Base-by-base conservation (phyloP, 139 green algal genomes). In the Eudorina sp. region DNA sequence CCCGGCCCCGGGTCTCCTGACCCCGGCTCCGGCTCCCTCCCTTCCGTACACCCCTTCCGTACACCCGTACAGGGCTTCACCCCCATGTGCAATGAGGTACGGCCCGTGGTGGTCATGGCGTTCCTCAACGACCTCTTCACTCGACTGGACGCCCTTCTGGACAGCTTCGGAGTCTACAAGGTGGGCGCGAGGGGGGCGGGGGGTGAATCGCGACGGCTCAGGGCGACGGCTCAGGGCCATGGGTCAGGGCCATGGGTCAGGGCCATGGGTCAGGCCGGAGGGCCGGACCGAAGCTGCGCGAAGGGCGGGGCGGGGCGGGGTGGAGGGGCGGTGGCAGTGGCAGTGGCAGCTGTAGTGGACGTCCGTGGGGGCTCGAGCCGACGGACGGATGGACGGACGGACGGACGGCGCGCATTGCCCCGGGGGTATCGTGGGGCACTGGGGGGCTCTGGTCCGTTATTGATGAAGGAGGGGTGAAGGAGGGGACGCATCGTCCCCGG, bases 71-170 rank as follows among this genome's bases (percentile, higher is more conserved):
- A 83, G 75, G 75, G 75, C 48, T 83, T 83, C 75, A 83, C 75
- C 40, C 75, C 75, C 46, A 83, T 83, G 75, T 84, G 76, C 76
- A 84, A 70, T 19, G 21, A 70, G 53, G 36, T 84, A 1, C 51
- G 21, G 19, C 76, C 76, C 6, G 36, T 53, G 21, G 36, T 38
- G 21, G 53, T 84, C 19, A 76, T 76, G 68, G 25, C 68, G 8
- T 76, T 76, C 68, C 68, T 76, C 9, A 82, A 82, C 73, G 73
- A 82, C 45, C 73, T 82, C 5, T 82, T 64, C 46, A 82, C 73
- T 0, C 73, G 73, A 4, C 45, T 82, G 45, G 73, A 82, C 46
- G 11, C 14, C 14, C 46, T 82, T 29, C 73, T 82, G 45, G 73
- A 82, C 46, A n/a, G 11, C 13, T 82, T 31, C 73, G 73, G 73